Evolutionary conservation across 73 alveolate genomes (phyloP), one percentile per base, ranked within the genome.

Genomic region (Tetrahymena malaccensis): DNA sequence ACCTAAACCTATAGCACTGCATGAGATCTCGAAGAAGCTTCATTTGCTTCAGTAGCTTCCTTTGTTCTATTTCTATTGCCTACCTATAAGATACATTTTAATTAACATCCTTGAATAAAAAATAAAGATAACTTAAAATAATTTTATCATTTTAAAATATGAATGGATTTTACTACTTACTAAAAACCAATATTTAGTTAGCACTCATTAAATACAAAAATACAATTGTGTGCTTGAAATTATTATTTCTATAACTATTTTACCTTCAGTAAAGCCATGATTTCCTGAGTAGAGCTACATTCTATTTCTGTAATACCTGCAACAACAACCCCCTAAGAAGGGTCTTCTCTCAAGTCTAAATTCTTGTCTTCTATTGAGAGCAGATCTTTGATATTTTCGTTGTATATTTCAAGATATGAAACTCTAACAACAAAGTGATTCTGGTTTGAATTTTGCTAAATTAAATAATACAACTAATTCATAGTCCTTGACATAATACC

Each of bases 21-120:
- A 95, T 98, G 99, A 11, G 99, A 98, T 57, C 99, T 93, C 16
- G 99, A 97, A 35, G 99, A 97, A 44, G 99, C 98, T 50, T 98
- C 99, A 93, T 99, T 99, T 56, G 99, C 99, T 95, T 98, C 99
- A 43, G 99, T 99, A 40, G 99, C 99, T 96, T 99, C 99, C 50
- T 99, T 98, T 31, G 99, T 98, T 93, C 99, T 97, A 96, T 98
- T 97, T 95, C 97, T 97, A 96, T 99, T 99, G 21, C 99, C 99
- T 85, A 98, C 97, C 89, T 70, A 70, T 3, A 27, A 70, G 25
- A n/a, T n/a, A n/a, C n/a, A n/a, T n/a, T n/a, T n/a, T n/a, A n/a
- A n/a, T n/a, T n/a, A n/a, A n/a, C n/a, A n/a, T n/a, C n/a, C n/a
- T n/a, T n/a, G n/a, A n/a, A n/a, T n/a, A n/a, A 50, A 50, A 19